phyloP scores from a whole-genome alignment of 2,329 filamentous ascomycete species.

The Fusarium goolgardi region DNA sequence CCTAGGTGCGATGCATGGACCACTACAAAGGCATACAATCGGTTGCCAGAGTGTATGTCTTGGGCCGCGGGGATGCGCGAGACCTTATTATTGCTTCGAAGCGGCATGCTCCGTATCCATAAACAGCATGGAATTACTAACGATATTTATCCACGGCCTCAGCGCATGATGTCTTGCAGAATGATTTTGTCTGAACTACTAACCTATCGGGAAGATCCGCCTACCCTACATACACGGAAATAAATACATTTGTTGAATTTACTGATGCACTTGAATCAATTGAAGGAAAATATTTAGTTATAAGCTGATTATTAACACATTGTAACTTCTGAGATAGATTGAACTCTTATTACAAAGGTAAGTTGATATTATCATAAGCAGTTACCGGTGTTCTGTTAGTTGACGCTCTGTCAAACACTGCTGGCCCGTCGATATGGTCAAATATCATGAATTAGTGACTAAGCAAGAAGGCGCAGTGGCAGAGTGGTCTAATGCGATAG shows the following conservation, averaged over 20 bases:
- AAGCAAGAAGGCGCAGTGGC: conserved; percentile 26
- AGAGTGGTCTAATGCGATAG: conserved; percentile 36
- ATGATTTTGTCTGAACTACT: neutral
- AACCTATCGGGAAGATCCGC: too few species aligned
- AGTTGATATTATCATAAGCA: neutral
- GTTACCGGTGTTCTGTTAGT: neutral
- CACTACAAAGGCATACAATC: neutral
- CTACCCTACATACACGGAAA: neutral
- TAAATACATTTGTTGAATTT: neutral
- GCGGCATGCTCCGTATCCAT: neutral
- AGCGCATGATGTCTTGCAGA: too few species aligned
- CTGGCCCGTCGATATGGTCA: fast-evolving
- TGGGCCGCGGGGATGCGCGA: neutral
- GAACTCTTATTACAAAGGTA: too few species aligned
- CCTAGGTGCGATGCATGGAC: neutral
- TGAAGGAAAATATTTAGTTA: too few species aligned
- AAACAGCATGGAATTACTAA: neutral
- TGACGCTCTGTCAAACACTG: neutral
- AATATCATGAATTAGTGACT: neutral
- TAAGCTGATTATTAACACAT: too few species aligned
- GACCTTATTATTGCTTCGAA: conserved; percentile 6
- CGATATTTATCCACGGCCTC: neutral
- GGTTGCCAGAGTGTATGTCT: conserved; percentile 10
- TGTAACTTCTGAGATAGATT: too few species aligned
- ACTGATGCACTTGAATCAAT: too few species aligned